These are phyloP conservation scores for Mortierella sp. DNA, from an alignment of 371 early-diverging fungal genomes.

Conservation along the genomic window DNA sequence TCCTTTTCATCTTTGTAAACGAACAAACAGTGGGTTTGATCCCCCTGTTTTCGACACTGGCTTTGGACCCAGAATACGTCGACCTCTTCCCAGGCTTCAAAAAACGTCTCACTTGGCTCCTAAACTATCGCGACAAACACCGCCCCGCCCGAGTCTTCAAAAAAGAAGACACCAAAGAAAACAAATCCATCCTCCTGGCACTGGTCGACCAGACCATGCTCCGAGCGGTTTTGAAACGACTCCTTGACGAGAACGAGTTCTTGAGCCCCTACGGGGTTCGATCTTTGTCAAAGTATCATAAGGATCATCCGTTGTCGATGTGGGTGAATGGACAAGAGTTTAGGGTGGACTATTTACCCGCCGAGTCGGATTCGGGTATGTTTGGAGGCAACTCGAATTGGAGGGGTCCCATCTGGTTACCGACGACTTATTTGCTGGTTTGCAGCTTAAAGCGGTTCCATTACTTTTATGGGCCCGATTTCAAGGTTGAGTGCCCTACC, in stretches of 20 bases:
- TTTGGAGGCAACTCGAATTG: conserved; percentile 59
- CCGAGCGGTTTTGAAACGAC: conserved; percentile 41
- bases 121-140: conserved; percentile 43
- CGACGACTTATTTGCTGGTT: conserved; percentile 44
- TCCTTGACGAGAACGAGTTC: conserved; percentile 64
- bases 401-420: conserved; percentile 56
- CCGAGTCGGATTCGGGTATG: conserved; percentile 59
- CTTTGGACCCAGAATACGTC: conserved; percentile 53
- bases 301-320: conserved; percentile 58
- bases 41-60: conserved; percentile 36
- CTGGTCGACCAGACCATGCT: conserved; percentile 59
- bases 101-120: conserved; percentile 40
- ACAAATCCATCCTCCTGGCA: conserved; percentile 53
- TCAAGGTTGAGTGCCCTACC: conserved; percentile 56
- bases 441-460: conserved; percentile 45
- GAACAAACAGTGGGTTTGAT: conserved; percentile 43
- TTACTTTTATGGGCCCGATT: conserved; percentile 49
- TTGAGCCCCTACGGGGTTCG: conserved; percentile 60
- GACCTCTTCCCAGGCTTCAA: conserved; percentile 50
- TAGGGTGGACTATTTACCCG: conserved; percentile 60
- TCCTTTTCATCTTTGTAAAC: neutral
- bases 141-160: conserved; percentile 38
- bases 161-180: conserved; percentile 48
- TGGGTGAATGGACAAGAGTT: conserved; percentile 58
- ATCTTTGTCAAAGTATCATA: conserved; percentile 57